phyloP scores from a whole-genome alignment of 805 yeast species.

The Saccharomycopsis schoenii region DNA sequence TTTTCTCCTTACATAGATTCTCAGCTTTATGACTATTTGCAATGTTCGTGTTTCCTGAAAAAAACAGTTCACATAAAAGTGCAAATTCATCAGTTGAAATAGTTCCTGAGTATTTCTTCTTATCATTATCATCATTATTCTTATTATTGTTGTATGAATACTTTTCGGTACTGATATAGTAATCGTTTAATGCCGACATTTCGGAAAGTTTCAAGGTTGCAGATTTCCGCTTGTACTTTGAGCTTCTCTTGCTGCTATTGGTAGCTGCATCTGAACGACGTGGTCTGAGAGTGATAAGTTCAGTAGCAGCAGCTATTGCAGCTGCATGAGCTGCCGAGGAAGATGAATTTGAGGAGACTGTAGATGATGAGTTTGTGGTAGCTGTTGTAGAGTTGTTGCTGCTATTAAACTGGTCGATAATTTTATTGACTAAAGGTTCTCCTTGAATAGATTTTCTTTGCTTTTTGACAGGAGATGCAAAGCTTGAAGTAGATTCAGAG shows the following conservation, averaged over 20 bases:
- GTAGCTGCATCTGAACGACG: conserved; percentile 6
- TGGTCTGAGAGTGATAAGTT: conserved; percentile 4
- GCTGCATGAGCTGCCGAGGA: not conserved
- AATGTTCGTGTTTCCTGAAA: conserved; percentile 18
- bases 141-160: conserved; percentile 18
- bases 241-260: conserved; percentile 9
- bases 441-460: conserved; percentile 13
- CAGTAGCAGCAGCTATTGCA: not conserved
- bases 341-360: not conserved
- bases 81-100: conserved; percentile 24
- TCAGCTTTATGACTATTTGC: not conserved
- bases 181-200: conserved; percentile 25
- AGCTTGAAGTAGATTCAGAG: not conserved
- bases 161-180: conserved; percentile 17
- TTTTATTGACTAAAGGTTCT: not conserved
- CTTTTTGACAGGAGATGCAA: conserved; percentile 17
- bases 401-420: not conserved
- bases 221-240: conserved; percentile 3
- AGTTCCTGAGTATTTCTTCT: conserved; percentile 19
- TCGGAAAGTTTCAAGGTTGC: conserved; percentile 18
- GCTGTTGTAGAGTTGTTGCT: not conserved
- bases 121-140: conserved; percentile 22
- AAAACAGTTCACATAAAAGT: conserved; percentile 24
- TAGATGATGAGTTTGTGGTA: not conserved
- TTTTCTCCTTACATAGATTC: not conserved